Conservation (phyloP, 257 asterid species). For the Primulina huaijiensis region DNA sequence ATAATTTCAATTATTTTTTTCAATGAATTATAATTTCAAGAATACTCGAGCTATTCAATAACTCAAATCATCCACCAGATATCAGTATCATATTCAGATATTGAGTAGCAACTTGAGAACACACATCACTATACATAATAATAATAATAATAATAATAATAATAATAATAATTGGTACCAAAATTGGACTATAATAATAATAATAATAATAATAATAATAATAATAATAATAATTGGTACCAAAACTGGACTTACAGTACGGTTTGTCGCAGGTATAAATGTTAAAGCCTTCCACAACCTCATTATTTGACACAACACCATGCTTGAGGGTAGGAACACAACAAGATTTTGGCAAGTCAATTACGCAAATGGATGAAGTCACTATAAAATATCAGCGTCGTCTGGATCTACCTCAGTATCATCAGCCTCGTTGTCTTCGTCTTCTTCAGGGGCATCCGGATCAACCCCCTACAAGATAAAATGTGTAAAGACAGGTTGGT, state of each 20-base stretch:
- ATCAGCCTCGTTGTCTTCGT: slow-evolving; percentile 85
- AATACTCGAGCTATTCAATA: too few species aligned
- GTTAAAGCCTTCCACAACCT: neutral
- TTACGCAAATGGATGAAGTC: slow-evolving; percentile 2
- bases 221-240: neutral
- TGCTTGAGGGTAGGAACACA: neutral
- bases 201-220: too few species aligned
- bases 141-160: too few species aligned
- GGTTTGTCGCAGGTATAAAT: neutral
- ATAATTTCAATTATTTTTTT: too few species aligned
- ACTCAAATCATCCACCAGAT: too few species aligned
- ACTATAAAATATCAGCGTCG: slow-evolving; percentile 65
- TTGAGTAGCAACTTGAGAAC: too few species aligned
- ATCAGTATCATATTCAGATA: too few species aligned
- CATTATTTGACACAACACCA: neutral
- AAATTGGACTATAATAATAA: too few species aligned
- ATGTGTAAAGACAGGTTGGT: neutral
- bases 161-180: too few species aligned
- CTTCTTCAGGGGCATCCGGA: slow-evolving; percentile 98
- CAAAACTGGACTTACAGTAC: neutral
- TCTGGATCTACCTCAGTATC: slow-evolving; percentile 84
- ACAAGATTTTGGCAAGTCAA: neutral
- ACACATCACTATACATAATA: too few species aligned
- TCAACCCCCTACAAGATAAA: slow-evolving; percentile 64
- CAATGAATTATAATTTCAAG: too few species aligned